A percentile compares a stretch with the other conserved stretches of the same genome.
These are phyloP conservation scores for Parastagonospora avenae DNA, from an alignment of 2,329 filamentous ascomycete genomes.

Conservation along the genomic window DNA sequence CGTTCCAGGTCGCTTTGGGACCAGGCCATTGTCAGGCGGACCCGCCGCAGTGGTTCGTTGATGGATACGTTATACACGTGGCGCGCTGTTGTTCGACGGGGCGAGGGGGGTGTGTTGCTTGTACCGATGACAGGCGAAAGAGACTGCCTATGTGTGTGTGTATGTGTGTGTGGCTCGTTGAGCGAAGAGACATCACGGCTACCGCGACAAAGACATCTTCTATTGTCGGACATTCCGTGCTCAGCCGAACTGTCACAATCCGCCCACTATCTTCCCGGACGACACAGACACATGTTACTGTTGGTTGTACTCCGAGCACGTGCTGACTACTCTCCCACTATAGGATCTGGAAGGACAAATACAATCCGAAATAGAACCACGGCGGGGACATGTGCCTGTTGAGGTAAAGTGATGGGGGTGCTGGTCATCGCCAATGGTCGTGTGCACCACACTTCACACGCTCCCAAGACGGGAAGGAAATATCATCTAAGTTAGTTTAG, in stretches of 20 bases:
- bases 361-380: slow-evolving; percentile 61
- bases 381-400: background rate
- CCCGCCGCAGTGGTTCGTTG: slow-evolving; percentile 13
- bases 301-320: slow-evolving; percentile 22
- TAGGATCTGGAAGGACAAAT: slow-evolving; percentile 99
- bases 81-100: slow-evolving; percentile 38
- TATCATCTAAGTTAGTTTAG: too few species aligned
- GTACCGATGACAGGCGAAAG: slow-evolving; percentile 21
- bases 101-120: slow-evolving; percentile 7
- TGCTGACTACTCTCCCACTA: slow-evolving; percentile 30
- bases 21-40: slow-evolving; percentile 26
- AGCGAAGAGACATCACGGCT: background rate
- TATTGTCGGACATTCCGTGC: too few species aligned
- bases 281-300: background rate
- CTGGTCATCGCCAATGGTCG: too few species aligned
- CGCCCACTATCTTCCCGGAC: background rate
- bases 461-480: too few species aligned
- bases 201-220: background rate
- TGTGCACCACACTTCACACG: too few species aligned
- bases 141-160: background rate
- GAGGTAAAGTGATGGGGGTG: background rate
- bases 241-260: background rate
- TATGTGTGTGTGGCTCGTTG: background rate
- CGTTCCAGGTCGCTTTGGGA: background rate
- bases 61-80: slow-evolving; percentile 39